These are phyloP conservation scores for Thecamonas trahens DNA, from an alignment of 78 protist genomes.

Conservation along the genomic window DNA sequence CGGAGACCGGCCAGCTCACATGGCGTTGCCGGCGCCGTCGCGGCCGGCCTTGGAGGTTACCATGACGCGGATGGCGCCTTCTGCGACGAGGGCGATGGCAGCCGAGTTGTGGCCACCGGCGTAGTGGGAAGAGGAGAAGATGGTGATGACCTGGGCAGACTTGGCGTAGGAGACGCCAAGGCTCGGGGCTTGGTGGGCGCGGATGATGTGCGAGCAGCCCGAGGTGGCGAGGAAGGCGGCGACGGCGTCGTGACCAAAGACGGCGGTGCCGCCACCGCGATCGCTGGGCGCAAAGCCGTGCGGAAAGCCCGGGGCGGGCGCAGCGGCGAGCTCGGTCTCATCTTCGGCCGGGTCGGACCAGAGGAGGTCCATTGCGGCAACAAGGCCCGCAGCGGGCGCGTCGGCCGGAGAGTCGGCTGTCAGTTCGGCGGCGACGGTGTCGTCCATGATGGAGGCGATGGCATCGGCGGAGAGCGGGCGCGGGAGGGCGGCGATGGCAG, in stretches of 20 bases:
- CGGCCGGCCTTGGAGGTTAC: no score
- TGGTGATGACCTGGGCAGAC: no score
- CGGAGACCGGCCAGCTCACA: no score
- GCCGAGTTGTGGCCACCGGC: no score
- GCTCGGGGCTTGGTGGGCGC: conserved; percentile 41
- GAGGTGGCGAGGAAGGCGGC: not conserved
- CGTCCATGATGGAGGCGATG: not conserved
- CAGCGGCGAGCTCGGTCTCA: not conserved
- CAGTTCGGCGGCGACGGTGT: no score
- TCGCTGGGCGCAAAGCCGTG: conserved; percentile 1
- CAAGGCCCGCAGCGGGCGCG: not conserved
- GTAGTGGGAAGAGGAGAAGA: no score
- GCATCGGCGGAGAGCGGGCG: not conserved
- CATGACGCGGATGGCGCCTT: no score
- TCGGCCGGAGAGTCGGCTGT: no score
- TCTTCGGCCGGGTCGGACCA: conserved; percentile 40
- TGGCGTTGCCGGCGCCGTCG: no score
- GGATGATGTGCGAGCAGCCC: conserved; percentile 7
- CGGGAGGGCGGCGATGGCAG: not conserved
- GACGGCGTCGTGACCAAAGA: conserved; percentile 11
- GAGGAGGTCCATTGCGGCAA: not conserved
- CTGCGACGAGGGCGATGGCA: no score
- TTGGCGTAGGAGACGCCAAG: not conserved
- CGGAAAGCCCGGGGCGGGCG: not conserved
- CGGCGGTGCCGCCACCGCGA: conserved; percentile 6